Evolutionary conservation across 345 rosid species (phyloP), one percentile per base, ranked within the genome.

Genomic region (Salix arbutifolia): DNA sequence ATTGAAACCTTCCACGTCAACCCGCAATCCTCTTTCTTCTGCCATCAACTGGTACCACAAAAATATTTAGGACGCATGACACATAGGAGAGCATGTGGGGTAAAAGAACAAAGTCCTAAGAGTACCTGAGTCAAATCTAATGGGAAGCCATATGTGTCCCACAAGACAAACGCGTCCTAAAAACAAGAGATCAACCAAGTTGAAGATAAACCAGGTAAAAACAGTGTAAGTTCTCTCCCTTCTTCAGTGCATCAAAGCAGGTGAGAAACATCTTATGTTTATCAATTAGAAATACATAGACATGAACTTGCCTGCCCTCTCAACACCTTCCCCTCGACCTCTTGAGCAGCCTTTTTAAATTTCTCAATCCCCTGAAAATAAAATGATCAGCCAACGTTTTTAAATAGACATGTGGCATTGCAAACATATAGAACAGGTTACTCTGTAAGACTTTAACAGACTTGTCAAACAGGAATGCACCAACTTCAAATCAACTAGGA

Each of bases 101-200:
- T 35, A 61, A n/a, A 77, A 30, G 66, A 76, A 80, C 11, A 40
- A 50, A 71, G 73, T 25, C 71, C 21, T 25, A 7, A 7, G 21
- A 50, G 35, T 88, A 95, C 99, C 96, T 93, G 97, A 77, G 98
- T 96, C 80, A 96, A 85, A 87, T 96, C 98, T 84, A 96, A 70
- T 25, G 98, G 97, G 85, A 96, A 96, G 78, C 99, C 99, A 88
- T 84, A 96, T 46, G 97, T 96, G 74, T 93, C 98, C 99, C 98
- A 96, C 81, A 96, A 83, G 84, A 93, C 73, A 86, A 96, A 93
- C 75, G 98, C 98, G 83, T 92, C 97, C 98, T 93, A 91, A 85
- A 89, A 80, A 72, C 71, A 67, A 42, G 38, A 70, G 53, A 58
- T 18, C 67, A 28, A 70, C 6, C 25, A 21, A 37, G 17, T 65